Percentiles rank a stretch among this genome's conserved stretches.
These are phyloP conservation scores for Entomophthora muscae DNA, from an alignment of 371 early-diverging fungal species.

Conservation along the genomic window DNA sequence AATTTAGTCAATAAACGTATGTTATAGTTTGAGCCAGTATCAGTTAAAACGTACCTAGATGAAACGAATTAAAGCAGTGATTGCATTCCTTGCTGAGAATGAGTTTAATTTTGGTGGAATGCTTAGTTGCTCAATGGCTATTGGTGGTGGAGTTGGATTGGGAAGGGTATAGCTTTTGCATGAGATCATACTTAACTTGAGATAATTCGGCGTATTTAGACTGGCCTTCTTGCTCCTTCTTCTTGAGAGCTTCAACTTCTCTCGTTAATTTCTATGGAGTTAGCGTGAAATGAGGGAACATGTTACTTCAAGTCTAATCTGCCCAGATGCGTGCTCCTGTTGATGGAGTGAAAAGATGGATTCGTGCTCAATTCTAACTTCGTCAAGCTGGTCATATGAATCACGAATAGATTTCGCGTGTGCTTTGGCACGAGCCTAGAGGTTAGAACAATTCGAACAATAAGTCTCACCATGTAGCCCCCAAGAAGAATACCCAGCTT, in stretches of 20 bases:
- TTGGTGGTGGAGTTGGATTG: no score
- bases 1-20: no score
- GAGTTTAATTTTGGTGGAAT: no score
- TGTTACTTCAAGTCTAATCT: background rate
- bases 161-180: background rate
- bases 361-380: constrained; percentile 36
- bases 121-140: no score
- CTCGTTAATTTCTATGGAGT: background rate
- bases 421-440: constrained; percentile 30
- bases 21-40: no score
- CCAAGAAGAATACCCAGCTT: constrained; percentile 59
- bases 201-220: background rate
- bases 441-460: background rate
- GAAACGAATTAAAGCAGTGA: no score
- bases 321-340: constrained; percentile 13
- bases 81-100: no score
- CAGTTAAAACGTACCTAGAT: no score
- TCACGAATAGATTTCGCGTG: constrained; percentile 35
- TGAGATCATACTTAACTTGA: background rate
- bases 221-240: background rate
- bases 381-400: constrained; percentile 40
- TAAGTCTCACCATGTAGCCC: constrained; percentile 30
- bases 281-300: background rate
- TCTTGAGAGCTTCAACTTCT: background rate
- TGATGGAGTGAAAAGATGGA: constrained; percentile 26